Base-by-base conservation (phyloP, 1,284 basidiomycete genomes). In the Schizophyllum amplum region DNA sequence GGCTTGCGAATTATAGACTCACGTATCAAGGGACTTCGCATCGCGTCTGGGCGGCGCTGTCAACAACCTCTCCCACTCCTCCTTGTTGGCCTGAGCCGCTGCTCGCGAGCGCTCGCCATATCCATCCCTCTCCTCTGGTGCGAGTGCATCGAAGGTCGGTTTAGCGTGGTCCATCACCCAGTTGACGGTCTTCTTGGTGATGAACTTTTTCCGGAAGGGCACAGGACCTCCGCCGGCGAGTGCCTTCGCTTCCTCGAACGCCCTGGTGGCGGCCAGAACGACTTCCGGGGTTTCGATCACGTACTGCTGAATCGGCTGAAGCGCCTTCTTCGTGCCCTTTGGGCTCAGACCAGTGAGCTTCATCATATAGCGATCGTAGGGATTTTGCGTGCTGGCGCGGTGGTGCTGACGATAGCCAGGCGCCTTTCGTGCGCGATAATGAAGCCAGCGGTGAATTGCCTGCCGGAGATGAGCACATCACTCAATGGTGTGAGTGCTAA, bases 261-360 rank as follows among this genome's bases (percentile, higher is more conserved):
- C 24, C 20, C 42, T 27, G 5, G 17, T 54, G 3, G 17, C 21
- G 6, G 52, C 21, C 17, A 22, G 17, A 6, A 26, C 17, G 6
- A 55, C 17, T 4, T 7, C 24, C 27, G 55, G 58, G 1, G 33
- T 20, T 24, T 60, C 57, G 33, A 54, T 51, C 57, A 54, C 48
- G 50, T 42, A 58, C 27, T 56, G 55, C 49, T 58, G 57, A 21
- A 26, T 52, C 1, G 24, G 57, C 42, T 56, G 57, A 1, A 25
- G 55, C 5, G 55, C 59, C 50, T 60, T 57, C 20, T 25, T 53
- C 1, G 53, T 47, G 1, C 46, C 17, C 6, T 21, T 24, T 1
- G 33, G 13, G 33, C 33, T 42, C 33, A 57, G 2, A 24, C 56
- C 59, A 17, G 53, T 25, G 15, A 61, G 49, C 50, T 61, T 55